A percentile compares a stretch with the other conserved stretches of the same genome.
Conservation (phyloP, 139 green algal species). For the Chlorella sp. region DNA sequence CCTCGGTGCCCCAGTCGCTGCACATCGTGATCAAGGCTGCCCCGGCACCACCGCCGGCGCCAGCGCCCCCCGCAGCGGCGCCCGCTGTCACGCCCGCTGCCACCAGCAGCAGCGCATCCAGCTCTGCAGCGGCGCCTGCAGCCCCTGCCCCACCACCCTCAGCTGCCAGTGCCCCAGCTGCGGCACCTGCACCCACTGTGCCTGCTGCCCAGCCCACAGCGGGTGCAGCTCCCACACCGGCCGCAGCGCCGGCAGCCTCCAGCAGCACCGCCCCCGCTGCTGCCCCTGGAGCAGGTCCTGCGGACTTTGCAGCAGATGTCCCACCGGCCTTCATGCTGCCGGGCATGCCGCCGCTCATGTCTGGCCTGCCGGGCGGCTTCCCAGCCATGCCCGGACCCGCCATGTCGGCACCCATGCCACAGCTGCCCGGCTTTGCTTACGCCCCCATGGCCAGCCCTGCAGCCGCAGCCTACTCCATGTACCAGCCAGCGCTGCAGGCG, state of each 20-base stretch:
- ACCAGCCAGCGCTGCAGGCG: constrained; percentile 30
- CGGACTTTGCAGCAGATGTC: not conserved
- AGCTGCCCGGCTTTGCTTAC: constrained; percentile 15
- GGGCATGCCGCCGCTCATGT: not conserved
- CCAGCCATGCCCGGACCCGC: not conserved
- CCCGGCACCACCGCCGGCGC: not conserved
- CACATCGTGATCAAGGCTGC: constrained; percentile 72
- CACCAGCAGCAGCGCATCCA: not conserved
- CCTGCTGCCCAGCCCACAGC: not conserved
- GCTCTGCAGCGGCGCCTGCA: not conserved
- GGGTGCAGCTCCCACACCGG: not conserved
- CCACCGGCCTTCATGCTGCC: not conserved
- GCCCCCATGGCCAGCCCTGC: constrained; percentile 6
- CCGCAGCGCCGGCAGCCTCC: not conserved
- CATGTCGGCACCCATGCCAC: too few species aligned
- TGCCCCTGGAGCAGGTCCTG: not conserved
- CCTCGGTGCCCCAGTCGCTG: constrained; percentile 49
- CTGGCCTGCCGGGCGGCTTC: not conserved
- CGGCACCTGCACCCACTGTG: not conserved
- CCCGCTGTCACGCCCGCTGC: not conserved
- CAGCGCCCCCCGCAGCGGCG: not conserved
- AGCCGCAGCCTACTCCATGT: constrained; percentile 14
- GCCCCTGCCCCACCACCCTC: not conserved
- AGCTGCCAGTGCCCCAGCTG: not conserved
- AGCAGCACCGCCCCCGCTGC: too few species aligned